Evolutionary conservation across 2,329 filamentous ascomycete genomes (phyloP).

Genomic region (Ophiocordyceps camponoti-rufipedis): DNA sequence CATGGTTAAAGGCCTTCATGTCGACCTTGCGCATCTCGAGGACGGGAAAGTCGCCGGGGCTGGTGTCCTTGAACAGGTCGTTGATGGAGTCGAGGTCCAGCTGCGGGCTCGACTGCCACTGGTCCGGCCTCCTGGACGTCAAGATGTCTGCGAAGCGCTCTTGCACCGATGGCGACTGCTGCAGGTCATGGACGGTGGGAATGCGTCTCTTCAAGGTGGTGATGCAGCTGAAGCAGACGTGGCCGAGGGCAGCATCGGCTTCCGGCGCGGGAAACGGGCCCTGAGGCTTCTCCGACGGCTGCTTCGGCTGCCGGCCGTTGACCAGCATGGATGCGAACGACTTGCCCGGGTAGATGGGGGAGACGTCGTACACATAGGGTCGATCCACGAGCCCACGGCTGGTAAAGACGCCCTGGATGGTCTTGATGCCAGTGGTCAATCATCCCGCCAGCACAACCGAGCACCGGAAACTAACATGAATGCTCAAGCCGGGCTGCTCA

Average conservation of each 20-base stretch:
- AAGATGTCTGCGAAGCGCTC: constrained; percentile 23
- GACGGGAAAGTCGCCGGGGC: constrained; percentile 26
- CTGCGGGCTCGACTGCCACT: constrained; percentile 27
- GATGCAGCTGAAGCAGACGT: constrained; percentile 30
- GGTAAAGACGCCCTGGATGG: constrained; percentile 37
- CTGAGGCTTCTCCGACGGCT: constrained; percentile 15
- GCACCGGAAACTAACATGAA: constrained; percentile 15
- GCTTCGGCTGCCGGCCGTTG: constrained; percentile 25
- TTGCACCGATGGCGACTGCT: constrained; percentile 21
- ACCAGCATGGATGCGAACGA: constrained; percentile 31
- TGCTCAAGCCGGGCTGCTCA: constrained; percentile 13
- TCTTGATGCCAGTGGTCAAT: constrained; percentile 14
- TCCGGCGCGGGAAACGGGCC: constrained; percentile 22
- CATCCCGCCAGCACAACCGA: not conserved
- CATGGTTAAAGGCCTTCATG: constrained; percentile 25
- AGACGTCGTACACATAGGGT: constrained; percentile 34
- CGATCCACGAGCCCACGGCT: constrained; percentile 25
- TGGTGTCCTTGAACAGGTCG: constrained; percentile 15
- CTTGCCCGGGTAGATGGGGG: constrained; percentile 22
- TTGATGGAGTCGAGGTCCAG: constrained; percentile 24
- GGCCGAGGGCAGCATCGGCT: constrained; percentile 17
- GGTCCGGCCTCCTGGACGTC: constrained; percentile 12
- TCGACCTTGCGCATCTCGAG: constrained; percentile 38
- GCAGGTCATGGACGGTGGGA: constrained; percentile 16
- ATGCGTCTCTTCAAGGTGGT: constrained; percentile 30